Evolutionary conservation across 352 stramenopile species (phyloP), one percentile per base, ranked within the genome.

Genomic region (Phytophthora podocarpi): DNA sequence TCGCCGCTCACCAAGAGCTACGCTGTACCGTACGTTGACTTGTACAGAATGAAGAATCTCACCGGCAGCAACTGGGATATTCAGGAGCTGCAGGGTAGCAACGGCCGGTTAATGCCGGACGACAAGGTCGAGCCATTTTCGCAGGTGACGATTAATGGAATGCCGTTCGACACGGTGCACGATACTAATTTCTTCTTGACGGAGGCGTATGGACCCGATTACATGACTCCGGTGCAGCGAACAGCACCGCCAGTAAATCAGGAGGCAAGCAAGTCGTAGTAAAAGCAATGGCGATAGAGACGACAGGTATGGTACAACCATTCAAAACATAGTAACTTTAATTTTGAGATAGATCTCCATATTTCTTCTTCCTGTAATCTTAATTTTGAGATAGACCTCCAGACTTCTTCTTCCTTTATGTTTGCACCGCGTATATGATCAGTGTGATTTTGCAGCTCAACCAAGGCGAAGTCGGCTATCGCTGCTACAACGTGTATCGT

Each of bases 1-100:
- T 35, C 59, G 9, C 51, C 70, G 13, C 45, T 60, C 4, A 61
- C 30, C 6, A 50, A 49, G 28, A 41, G 34, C 26, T 67, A 59
- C 53, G 39, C 43, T 16, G 60, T 64, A n/a, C 74, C 74, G 10
- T 82, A 82, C 50, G 56, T 80, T 12, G 74, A 82, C 42, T 40
- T 82, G 51, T 82, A 80, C 59, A 37, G 21, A 23, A 64, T 69
- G 53, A 69, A 54, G 40, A 52, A 57, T 13, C 46, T 50, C 11
- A 28, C 26, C 23, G 49, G 56, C 32, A 46, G 54, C 2, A 64
- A 64, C 24, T 69, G 60, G 61, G 54, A 70, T 37, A 67, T 82
- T 37, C 40, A 72, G 30, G 67, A 64, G 10, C 41, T 74, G 16
- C 35, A 75, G 12, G 61, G 49, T 2, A 67, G 46, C 36, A 68